phyloP scores from a whole-genome alignment of 2,329 filamentous ascomycete species.

The Dothistroma septosporum region DNA sequence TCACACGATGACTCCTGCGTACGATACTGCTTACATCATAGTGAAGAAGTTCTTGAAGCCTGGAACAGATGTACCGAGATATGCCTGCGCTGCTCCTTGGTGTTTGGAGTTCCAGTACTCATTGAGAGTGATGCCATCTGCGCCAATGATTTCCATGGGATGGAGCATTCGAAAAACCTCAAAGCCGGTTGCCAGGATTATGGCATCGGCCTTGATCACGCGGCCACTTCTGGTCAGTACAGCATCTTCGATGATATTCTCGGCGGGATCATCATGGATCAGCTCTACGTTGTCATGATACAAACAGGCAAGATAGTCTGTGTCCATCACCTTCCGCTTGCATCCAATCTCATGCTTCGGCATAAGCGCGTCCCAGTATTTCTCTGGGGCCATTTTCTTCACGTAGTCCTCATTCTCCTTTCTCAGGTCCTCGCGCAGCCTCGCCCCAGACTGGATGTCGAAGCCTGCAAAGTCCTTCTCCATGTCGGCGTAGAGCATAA shows the following conservation, averaged over 20 bases:
- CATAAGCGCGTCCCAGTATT: slow-evolving; percentile 44
- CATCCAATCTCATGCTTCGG: slow-evolving; percentile 46
- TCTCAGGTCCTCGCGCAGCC: slow-evolving; percentile 37
- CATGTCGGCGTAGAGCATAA: slow-evolving; percentile 42
- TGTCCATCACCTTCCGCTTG: slow-evolving; percentile 48
- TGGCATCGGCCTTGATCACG: slow-evolving; percentile 42
- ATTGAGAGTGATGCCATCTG: slow-evolving; percentile 39
- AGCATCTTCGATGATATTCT: slow-evolving; percentile 37
- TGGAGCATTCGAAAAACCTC: slow-evolving; percentile 46
- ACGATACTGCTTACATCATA: slow-evolving; percentile 9
- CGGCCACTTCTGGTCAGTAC: slow-evolving; percentile 40
- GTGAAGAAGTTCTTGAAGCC: slow-evolving; percentile 49
- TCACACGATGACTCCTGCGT: background rate
- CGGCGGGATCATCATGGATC: slow-evolving; percentile 40
- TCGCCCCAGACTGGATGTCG: slow-evolving; percentile 37
- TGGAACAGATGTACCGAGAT: slow-evolving; percentile 49
- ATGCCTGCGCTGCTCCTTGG: slow-evolving; percentile 39
- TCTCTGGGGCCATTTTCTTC: slow-evolving; percentile 40
- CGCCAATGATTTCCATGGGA: slow-evolving; percentile 46
- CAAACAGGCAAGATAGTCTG: slow-evolving; percentile 44
- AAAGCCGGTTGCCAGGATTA: slow-evolving; percentile 50
- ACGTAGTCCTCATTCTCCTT: slow-evolving; percentile 44
- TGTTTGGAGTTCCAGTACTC: slow-evolving; percentile 40
- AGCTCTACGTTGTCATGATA: slow-evolving; percentile 44
- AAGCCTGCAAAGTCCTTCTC: slow-evolving; percentile 45